phyloP scores from a whole-genome alignment of 495 filamentous ascomycete genomes.

The Aspergillus cristatus region DNA sequence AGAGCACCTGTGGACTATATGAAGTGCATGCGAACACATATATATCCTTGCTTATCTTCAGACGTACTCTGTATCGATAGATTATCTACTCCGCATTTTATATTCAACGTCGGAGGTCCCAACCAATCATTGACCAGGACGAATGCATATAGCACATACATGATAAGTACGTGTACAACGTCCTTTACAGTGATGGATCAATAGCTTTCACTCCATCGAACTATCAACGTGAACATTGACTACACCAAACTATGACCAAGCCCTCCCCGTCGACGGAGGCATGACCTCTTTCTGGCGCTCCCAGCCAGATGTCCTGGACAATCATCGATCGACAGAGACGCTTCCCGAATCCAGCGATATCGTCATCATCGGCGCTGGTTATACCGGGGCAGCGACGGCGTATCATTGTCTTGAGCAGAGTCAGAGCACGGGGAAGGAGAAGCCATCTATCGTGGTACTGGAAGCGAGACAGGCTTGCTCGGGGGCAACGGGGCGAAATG shows the following conservation, averaged over 20 bases:
- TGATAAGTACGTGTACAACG: too few species aligned
- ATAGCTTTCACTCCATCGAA: too few species aligned
- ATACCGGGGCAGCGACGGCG: constrained; percentile 60
- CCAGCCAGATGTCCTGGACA: constrained; percentile 40
- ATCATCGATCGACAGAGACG: constrained; percentile 54
- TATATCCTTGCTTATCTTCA: too few species aligned
- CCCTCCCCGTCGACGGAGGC: constrained; percentile 35
- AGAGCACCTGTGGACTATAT: too few species aligned
- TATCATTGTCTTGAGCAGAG: constrained; percentile 46
- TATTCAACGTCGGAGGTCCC: too few species aligned
- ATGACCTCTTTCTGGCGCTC: constrained; percentile 68
- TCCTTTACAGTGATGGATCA: too few species aligned
- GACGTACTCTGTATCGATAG: too few species aligned
- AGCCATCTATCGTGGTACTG: constrained; percentile 52
- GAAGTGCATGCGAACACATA: too few species aligned
- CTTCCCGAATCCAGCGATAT: constrained; percentile 56
- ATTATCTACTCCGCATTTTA: too few species aligned
- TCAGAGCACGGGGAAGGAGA: constrained; percentile 19
- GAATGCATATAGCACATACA: too few species aligned
- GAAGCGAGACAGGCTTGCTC: constrained; percentile 77
- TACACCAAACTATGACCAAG: constrained; percentile 2
- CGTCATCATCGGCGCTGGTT: constrained; percentile 63
- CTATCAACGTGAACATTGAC: too few species aligned
- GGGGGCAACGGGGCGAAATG: constrained; percentile 65
- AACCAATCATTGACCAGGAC: too few species aligned